Evolutionary conservation across 306 rosid species (phyloP), one percentile per base, ranked within the genome.

Genomic region (Clitoria ternatea): DNA sequence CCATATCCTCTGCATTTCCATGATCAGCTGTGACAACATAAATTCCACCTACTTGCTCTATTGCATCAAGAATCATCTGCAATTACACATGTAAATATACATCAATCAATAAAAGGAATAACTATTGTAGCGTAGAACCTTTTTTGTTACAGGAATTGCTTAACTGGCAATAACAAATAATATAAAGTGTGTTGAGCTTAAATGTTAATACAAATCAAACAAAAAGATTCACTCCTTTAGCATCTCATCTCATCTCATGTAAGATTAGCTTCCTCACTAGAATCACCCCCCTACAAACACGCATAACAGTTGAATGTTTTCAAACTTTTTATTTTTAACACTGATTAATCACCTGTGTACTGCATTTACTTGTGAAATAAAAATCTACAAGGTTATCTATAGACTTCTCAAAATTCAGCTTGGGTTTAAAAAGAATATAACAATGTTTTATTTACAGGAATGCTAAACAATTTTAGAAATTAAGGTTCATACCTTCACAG

Each of bases 1-100:
- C 97, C 99, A 95, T 95, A 75, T 95, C 99, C 77, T 95, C 99
- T 1, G 99, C 99, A 24, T 95, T 95, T 22, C 99, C 99, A 7
- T 95, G 99, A 81, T 95, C 99, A 35, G 99, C 99, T 12, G 99
- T 95, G n/a, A 95, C 96, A 9, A 91, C 90, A 69, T 87, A 95
- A 74, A 95, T 95, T 70, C 99, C 99, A 44, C 97, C 97, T 26
- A 87, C 99, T 87, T 89, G 90, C 84, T 89, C 93, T 3, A 91
- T 72, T 27, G 97, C 91, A 37, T 95, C 99, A 35, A 95, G 84
- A 74, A 95, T 89, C 49, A 87, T 89, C 99, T 95, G 85, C 88
- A 85, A 54, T 72, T 53, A 27, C 66, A 61, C 33, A 36, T 13
- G 69, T 26, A 48, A 29, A 15, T 17, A 62, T 61, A 32, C 18